Evolutionary conservation across 371 early-diverging fungal species (phyloP).

Genomic region (Catenaria anguillulae): DNA sequence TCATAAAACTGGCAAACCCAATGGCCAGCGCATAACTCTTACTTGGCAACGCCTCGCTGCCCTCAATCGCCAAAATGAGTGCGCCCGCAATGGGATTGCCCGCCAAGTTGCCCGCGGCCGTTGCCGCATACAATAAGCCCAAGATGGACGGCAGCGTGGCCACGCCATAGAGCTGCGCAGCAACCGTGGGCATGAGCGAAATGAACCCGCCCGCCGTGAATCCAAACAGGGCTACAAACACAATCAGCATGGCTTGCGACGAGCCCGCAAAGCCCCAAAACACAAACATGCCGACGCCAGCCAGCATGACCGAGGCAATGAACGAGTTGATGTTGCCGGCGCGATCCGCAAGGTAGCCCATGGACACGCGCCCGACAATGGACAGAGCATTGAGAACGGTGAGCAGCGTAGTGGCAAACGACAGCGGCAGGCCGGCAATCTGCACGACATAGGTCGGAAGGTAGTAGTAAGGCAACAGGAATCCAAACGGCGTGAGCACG

Average conservation of each 20-base stretch:
- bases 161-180: slow-evolving; percentile 34
- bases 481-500: slow-evolving; percentile 19
- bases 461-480: slow-evolving; percentile 17
- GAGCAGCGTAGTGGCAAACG: slow-evolving; percentile 17
- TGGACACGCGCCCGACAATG: slow-evolving; percentile 17
- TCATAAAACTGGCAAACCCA: slow-evolving; percentile 14
- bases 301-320: slow-evolving; percentile 25
- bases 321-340: slow-evolving; percentile 41
- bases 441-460: slow-evolving; percentile 13
- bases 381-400: slow-evolving; percentile 25
- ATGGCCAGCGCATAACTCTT: slow-evolving; percentile 18
- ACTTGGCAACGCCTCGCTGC: not conserved
- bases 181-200: slow-evolving; percentile 32
- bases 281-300: slow-evolving; percentile 24
- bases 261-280: slow-evolving; percentile 25
- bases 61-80: slow-evolving; percentile 17
- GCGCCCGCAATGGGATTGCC: slow-evolving; percentile 42
- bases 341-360: slow-evolving; percentile 33
- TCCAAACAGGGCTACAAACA: slow-evolving; percentile 32
- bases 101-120: slow-evolving; percentile 40
- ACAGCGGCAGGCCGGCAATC: slow-evolving; percentile 17
- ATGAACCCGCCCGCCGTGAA: slow-evolving; percentile 43
- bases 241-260: slow-evolving; percentile 23
- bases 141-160: slow-evolving; percentile 33
- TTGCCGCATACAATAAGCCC: slow-evolving; percentile 37